phyloP scores from a whole-genome alignment of 2,329 filamentous ascomycete species.

The Stachybotrys elegans region DNA sequence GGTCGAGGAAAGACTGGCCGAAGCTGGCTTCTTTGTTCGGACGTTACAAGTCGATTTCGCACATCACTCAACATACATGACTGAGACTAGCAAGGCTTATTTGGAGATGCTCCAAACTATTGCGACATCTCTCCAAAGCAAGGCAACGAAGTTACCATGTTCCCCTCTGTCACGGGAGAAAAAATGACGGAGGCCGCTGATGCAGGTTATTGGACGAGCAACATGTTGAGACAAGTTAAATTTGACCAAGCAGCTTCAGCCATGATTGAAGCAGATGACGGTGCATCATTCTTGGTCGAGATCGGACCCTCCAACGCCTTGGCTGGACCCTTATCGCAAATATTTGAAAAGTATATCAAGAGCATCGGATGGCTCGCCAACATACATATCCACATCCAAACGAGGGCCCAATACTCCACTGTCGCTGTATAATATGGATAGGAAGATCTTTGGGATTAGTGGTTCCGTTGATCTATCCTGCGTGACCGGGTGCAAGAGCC shows the following conservation, averaged over 20 bases:
- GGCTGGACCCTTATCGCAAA: constrained; percentile 17
- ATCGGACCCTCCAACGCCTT: constrained; percentile 22
- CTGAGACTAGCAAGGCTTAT: constrained; percentile 1
- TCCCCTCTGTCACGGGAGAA: constrained; percentile 5
- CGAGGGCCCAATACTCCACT: constrained; percentile 2
- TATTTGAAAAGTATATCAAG: constrained; percentile 10
- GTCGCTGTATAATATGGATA: constrained; percentile 3
- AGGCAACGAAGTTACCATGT: constrained; percentile 4
- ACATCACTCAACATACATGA: constrained; percentile 1
- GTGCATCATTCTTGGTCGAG: constrained; percentile 19
- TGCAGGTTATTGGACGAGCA: constrained; percentile 30
- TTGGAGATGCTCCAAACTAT: constrained; percentile 10
- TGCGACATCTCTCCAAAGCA: not conserved
- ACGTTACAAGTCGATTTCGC: constrained; percentile 3
- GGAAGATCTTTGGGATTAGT: constrained; percentile 4
- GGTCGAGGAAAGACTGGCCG: constrained; percentile 8
- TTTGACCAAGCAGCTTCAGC: constrained; percentile 27
- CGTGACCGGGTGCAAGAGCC: constrained; percentile 3
- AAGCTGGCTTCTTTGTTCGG: constrained; percentile 4
- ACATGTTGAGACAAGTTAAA: constrained; percentile 28
- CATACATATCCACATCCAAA: constrained; percentile 1
- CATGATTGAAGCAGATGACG: constrained; percentile 10
- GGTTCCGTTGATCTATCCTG: constrained; percentile 1
- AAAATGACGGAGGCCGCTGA: constrained; percentile 2
- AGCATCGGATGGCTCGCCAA: constrained; percentile 2